phyloP scores from a whole-genome alignment of 2,329 filamentous ascomycete species.

The Paraconiothyrium brasiliense region DNA sequence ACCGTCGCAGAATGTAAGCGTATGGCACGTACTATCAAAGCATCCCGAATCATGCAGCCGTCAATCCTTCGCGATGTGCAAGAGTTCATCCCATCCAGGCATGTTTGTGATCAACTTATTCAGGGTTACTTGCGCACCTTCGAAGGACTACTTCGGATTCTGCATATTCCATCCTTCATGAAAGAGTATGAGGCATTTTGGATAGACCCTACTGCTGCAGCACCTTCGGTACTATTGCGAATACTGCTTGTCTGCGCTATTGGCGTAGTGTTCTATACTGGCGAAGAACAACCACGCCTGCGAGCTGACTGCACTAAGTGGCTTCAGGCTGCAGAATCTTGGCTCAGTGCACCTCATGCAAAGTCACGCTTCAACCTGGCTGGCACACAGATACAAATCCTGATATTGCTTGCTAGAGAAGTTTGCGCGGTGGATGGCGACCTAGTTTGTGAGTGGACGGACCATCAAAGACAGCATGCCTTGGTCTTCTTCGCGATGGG shows the following conservation, averaged over 20 bases:
- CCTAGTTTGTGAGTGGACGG: slow-evolving; percentile 32
- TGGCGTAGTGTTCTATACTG: slow-evolving; percentile 59
- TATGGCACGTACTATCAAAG: slow-evolving; percentile 63
- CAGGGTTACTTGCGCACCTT: slow-evolving; percentile 60
- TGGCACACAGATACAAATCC: slow-evolving; percentile 58
- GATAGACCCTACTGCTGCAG: slow-evolving; percentile 52
- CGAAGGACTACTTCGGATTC: slow-evolving; percentile 59
- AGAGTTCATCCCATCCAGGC: slow-evolving; percentile 57
- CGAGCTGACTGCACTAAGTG: slow-evolving; percentile 54
- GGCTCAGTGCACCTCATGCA: slow-evolving; percentile 62
- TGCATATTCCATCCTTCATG: slow-evolving; percentile 62
- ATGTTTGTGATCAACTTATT: slow-evolving; percentile 58
- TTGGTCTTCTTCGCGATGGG: background rate
- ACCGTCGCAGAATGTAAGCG: slow-evolving; percentile 57
- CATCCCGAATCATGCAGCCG: slow-evolving; percentile 48
- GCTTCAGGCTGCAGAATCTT: slow-evolving; percentile 66
- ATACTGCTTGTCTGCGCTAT: slow-evolving; percentile 53
- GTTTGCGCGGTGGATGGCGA: slow-evolving; percentile 46
- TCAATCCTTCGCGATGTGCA: slow-evolving; percentile 55
- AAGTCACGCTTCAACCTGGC: slow-evolving; percentile 62
- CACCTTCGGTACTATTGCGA: slow-evolving; percentile 60
- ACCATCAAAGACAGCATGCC: background rate
- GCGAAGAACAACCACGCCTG: slow-evolving; percentile 56
- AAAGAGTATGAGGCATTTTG: slow-evolving; percentile 63
- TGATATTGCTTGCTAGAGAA: slow-evolving; percentile 51